Conservation (phyloP, 1,284 basidiomycete species). For the Cutaneotrichosporon mucoides region DNA sequence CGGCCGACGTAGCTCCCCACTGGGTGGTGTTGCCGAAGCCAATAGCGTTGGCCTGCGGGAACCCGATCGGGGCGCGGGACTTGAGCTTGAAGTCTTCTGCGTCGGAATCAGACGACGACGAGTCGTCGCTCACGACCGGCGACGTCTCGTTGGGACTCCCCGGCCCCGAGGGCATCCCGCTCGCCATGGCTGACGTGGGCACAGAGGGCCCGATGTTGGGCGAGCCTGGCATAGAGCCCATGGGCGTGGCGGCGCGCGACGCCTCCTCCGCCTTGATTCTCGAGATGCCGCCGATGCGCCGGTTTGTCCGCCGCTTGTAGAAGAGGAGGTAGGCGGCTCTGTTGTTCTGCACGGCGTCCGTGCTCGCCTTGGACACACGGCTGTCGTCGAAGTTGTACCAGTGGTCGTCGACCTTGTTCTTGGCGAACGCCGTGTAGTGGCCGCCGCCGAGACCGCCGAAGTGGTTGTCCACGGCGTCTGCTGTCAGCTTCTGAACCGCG, state of each 20-base stretch:
- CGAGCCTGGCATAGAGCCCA: slow-evolving; percentile 7
- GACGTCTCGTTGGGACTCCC: slow-evolving; percentile 26
- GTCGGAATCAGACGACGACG: neutral
- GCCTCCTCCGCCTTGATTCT: slow-evolving; percentile 42
- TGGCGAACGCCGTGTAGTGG: slow-evolving; percentile 93
- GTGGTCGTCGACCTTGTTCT: slow-evolving; percentile 72
- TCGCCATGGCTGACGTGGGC: slow-evolving; percentile 18
- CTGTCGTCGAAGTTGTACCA: slow-evolving; percentile 99
- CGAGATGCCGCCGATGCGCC: slow-evolving; percentile 69
- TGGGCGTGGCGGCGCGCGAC: slow-evolving; percentile 15
- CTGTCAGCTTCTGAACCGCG: slow-evolving; percentile 5
- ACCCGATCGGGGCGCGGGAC: no score
- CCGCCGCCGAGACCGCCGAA: slow-evolving; percentile 91
- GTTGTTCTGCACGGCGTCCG: slow-evolving; percentile 77
- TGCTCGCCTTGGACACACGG: slow-evolving; percentile 62
- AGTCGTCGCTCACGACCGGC: slow-evolving; percentile 11
- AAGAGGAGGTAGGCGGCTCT: slow-evolving; percentile 91
- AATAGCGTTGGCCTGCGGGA: no score
- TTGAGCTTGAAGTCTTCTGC: slow-evolving; percentile 6
- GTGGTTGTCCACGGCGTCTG: slow-evolving; percentile 82
- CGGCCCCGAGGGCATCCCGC: slow-evolving; percentile 17
- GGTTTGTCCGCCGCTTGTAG: slow-evolving; percentile 77
- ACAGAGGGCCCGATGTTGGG: slow-evolving; percentile 11
- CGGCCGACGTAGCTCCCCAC: neutral
- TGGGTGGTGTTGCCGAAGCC: no score